These are phyloP conservation scores for Martensiomyces pterosporus DNA, from an alignment of 192 early-diverging fungal genomes.

Conservation along the genomic window DNA sequence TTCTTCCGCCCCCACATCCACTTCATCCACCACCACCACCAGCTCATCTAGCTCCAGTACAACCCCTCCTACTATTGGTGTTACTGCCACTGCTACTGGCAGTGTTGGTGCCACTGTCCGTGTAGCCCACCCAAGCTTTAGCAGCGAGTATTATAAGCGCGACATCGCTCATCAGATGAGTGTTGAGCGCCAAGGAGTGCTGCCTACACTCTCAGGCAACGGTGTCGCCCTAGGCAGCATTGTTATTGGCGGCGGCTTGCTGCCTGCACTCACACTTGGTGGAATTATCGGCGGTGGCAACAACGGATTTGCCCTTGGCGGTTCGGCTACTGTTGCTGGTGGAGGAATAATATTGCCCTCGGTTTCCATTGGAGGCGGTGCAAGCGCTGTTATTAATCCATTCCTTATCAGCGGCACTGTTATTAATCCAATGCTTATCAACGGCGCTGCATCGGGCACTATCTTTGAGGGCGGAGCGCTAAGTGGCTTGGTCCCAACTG, in stretches of 20 bases:
- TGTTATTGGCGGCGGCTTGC: slow-evolving; percentile 17
- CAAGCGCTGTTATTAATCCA: too few species aligned
- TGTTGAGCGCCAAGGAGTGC: too few species aligned
- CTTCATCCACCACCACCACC: too few species aligned
- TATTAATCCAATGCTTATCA: slow-evolving; percentile 7
- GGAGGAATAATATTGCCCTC: slow-evolving; percentile 15
- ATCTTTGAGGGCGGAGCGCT: slow-evolving; percentile 19
- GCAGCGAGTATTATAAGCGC: neutral
- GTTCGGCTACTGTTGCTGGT: slow-evolving; percentile 22
- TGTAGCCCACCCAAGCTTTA: neutral
- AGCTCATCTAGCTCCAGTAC: too few species aligned
- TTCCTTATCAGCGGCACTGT: too few species aligned
- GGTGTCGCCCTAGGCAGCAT: slow-evolving; percentile 15
- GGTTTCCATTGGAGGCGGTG: slow-evolving; percentile 16
- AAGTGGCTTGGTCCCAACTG: slow-evolving; percentile 12
- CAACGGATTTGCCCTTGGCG: slow-evolving; percentile 23
- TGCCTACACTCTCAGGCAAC: slow-evolving; percentile 14
- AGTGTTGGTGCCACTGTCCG: slow-evolving; percentile 1
- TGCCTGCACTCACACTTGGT: slow-evolving; percentile 22
- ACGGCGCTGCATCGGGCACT: slow-evolving; percentile 16
- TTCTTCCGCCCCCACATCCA: too few species aligned
- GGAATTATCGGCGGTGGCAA: slow-evolving; percentile 14
- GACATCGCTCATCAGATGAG: too few species aligned
- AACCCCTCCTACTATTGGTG: too few species aligned
- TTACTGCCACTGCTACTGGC: slow-evolving; percentile 5